These are phyloP conservation scores for Euphorbia pulcherrima DNA, from an alignment of 345 rosid genomes.

Conservation along the genomic window DNA sequence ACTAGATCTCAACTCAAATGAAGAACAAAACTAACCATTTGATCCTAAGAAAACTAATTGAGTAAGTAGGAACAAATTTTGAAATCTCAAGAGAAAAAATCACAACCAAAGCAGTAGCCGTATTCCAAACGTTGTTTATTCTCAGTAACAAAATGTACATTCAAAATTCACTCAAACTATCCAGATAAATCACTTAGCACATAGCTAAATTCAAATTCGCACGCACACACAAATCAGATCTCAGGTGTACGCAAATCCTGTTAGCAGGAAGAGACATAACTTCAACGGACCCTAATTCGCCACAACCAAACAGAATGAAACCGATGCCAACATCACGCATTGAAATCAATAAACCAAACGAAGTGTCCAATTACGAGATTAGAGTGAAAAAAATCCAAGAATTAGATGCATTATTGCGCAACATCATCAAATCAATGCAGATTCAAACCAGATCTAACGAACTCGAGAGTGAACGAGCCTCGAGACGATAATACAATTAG, in stretches of 20 bases:
- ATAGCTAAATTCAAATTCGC: background rate
- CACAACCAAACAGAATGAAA: constrained; percentile 10
- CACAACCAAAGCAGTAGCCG: background rate
- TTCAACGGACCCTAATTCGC: background rate
- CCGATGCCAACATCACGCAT: background rate
- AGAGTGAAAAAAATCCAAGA: background rate
- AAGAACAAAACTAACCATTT: background rate
- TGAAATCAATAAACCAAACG: background rate
- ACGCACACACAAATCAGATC: constrained; percentile 15
- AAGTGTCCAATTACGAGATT: constrained; percentile 2
- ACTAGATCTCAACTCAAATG: constrained; percentile 18
- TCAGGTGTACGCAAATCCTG: background rate
- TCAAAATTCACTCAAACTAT: background rate
- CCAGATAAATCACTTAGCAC: background rate
- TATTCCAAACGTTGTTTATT: background rate
- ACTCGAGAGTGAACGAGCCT: constrained; percentile 6
- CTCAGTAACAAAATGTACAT: background rate
- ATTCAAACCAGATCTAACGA: constrained; percentile 23
- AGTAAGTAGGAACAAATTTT: background rate
- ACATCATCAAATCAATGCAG: constrained; percentile 14
- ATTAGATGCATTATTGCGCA: background rate
- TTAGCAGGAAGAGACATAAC: background rate
- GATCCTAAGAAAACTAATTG: background rate
- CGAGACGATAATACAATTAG: background rate
- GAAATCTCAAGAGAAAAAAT: background rate